A percentile compares a stretch with the other conserved stretches of the same genome.
Evolutionary conservation across 2,329 filamentous ascomycete species (phyloP).

Genomic region (Xylaria sp.): DNA sequence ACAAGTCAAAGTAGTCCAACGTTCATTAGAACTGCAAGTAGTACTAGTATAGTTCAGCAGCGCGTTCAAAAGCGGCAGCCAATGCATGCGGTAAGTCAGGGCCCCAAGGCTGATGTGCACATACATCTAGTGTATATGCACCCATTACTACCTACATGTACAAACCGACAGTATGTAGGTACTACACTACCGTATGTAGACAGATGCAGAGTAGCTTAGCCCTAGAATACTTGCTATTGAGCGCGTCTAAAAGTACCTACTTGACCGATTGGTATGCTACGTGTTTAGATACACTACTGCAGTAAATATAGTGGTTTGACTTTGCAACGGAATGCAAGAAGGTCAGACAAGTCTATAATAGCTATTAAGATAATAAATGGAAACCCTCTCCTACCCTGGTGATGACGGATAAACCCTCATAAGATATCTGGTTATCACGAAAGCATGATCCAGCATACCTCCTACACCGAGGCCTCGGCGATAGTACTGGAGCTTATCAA

Average conservation of each 20-base stretch:
- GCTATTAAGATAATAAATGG: constrained; percentile 4
- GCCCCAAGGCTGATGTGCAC: constrained; percentile 41
- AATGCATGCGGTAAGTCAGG: constrained; percentile 54
- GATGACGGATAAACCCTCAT: neutral
- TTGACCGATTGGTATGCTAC: neutral
- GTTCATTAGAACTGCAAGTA: constrained; percentile 44
- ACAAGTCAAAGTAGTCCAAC: constrained; percentile 21
- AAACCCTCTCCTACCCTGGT: neutral
- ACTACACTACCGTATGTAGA: neutral
- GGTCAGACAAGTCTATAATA: constrained; percentile 27
- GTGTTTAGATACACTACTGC: constrained; percentile 16
- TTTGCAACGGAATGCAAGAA: constrained; percentile 37
- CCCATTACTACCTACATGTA: constrained; percentile 6
- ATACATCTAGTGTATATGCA: constrained; percentile 22
- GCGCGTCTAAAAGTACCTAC: constrained; percentile 16
- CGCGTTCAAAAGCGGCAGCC: constrained; percentile 49
- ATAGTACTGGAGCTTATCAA: constrained; percentile 1
- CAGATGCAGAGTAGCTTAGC: constrained; percentile 31
- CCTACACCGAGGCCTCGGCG: neutral
- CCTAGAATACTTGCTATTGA: constrained; percentile 10
- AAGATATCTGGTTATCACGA: neutral
- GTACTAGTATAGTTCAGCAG: constrained; percentile 36
- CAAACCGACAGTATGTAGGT: no score
- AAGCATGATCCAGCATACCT: neutral
- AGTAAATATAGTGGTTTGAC: constrained; percentile 22